Evolutionary conservation across 2,329 filamentous ascomycete genomes (phyloP).

Genomic region (Nigrospora osmanthi): DNA sequence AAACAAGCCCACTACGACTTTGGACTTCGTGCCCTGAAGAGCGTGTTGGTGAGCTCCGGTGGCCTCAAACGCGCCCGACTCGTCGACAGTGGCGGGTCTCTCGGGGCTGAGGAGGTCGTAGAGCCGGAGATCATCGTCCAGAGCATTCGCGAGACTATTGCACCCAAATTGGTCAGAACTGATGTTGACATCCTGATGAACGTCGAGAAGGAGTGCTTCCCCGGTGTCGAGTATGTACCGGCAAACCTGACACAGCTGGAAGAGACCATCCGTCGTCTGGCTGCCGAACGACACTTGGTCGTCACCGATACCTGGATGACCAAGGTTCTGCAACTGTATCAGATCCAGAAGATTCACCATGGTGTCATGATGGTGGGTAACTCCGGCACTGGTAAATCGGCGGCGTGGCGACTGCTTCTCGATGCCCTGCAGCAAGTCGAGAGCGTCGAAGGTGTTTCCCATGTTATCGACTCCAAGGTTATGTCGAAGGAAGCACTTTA

Average conservation of each 20-base stretch:
- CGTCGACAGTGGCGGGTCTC: slow-evolving; percentile 43
- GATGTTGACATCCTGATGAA: slow-evolving; percentile 83
- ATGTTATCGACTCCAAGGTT: slow-evolving; percentile 98
- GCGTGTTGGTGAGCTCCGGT: slow-evolving; percentile 95
- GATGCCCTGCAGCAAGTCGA: slow-evolving; percentile 89
- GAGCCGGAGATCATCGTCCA: slow-evolving; percentile 98
- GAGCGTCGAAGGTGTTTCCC: slow-evolving; percentile 84
- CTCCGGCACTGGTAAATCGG: slow-evolving; percentile 95
- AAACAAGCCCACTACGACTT: slow-evolving; percentile 99
- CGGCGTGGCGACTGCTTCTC: slow-evolving; percentile 86
- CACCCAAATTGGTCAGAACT: slow-evolving; percentile 87
- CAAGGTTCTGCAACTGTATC: slow-evolving; percentile 92
- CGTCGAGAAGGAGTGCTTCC: slow-evolving; percentile 83
- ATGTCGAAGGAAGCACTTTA: slow-evolving; percentile 99
- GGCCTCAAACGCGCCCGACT: slow-evolving; percentile 85
- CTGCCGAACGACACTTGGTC: slow-evolving; percentile 77
- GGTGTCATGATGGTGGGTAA: slow-evolving; percentile 99
- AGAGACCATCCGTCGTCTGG: slow-evolving; percentile 73
- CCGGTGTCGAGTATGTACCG: slow-evolving; percentile 85
- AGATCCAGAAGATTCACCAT: slow-evolving; percentile 96
- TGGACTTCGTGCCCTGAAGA: slow-evolving; percentile 93
- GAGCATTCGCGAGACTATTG: slow-evolving; percentile 96
- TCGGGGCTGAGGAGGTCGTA: slow-evolving; percentile 63
- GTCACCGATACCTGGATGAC: slow-evolving; percentile 95
- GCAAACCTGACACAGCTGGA: slow-evolving; percentile 77